Evolutionary conservation across 768 basidiomycete genomes (phyloP), one percentile per base, ranked within the genome.

Genomic region (Termitomyces sp.): DNA sequence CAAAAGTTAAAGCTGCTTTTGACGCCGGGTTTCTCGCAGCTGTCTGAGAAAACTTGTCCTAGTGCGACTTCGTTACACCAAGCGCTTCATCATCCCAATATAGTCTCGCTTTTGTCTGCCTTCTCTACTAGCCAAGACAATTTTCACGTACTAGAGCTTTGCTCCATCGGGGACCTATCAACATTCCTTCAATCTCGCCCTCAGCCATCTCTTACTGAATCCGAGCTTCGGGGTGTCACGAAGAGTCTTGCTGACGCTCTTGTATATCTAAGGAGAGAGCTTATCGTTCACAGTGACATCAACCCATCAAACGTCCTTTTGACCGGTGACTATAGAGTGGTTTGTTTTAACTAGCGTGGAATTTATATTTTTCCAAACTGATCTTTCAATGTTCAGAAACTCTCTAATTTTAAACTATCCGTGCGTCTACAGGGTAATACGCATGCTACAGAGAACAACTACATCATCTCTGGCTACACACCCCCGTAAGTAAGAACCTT

Each of bases 91-190:
- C 81, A 83, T 63, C 81, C 81, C 5, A 74, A 72, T 41, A 71
- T 83, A 51, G 70, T 78, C 15, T 73, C 80, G 23, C 62, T 82
- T 3, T 68, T 78, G n/a, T 75, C 75, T 10, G 62, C 62, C 2
- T 79, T 80, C 56, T 58, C 63, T 31, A 67, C 72, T 0, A 58
- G 68, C 17, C 62, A 60, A 5, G 68, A 67, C 2, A 60, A 63
- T 35, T 75, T 71, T 53, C 73, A 78, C 31, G 67, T 79, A 10
- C 62, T 81, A 8, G 81, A 83, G 56, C 66, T 75, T n/a, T 81
- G 80, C 48, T 60, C 70, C 1, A 59, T 67, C 5, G 79, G 79
- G 17, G 72, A 65, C 45, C 67, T 82, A 3, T 60, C 66, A 1
- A 55, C 64, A 30, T 68, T 73, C 26, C 57, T 80, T 8, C 35